Evolutionary conservation across 2,329 filamentous ascomycete species (phyloP).

Genomic region (Aureobasidium pullulans): DNA sequence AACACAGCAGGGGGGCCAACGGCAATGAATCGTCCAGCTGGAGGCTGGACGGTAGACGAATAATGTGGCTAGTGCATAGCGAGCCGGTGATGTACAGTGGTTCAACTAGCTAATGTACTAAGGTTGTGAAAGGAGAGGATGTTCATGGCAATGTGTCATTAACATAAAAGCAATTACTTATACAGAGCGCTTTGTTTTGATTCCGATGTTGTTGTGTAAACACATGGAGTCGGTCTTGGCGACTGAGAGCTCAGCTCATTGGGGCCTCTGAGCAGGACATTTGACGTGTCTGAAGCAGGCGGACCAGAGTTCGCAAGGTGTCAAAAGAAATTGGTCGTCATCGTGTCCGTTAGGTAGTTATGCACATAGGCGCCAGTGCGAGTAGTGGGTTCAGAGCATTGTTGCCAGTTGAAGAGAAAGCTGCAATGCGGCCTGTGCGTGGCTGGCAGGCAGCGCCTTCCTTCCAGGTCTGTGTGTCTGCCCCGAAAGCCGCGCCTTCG

Average conservation of each 20-base stretch:
- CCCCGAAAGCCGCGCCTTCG: no score
- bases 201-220: no score
- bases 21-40: neutral
- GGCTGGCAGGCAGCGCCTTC: no score
- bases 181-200: neutral
- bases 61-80: conserved; percentile 6
- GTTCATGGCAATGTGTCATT: neutral
- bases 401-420: no score
- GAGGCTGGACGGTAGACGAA: conserved; percentile 1
- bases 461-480: no score
- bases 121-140: conserved; percentile 6
- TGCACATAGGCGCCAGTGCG: conserved; percentile 1
- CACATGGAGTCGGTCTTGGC: no score
- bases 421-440: no score
- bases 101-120: neutral
- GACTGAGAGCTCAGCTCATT: no score
- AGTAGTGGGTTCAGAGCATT: neutral
- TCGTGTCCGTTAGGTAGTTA: conserved; percentile 1
- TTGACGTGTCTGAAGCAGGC: conserved; percentile 7
- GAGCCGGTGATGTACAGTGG: neutral
- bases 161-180: neutral
- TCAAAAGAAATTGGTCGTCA: conserved; percentile 11
- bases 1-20: neutral
- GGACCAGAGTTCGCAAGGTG: neutral
- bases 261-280: neutral